These are phyloP conservation scores for Solanum megistacrolobum DNA, from an alignment of 257 asterid species.

Conservation along the genomic window DNA sequence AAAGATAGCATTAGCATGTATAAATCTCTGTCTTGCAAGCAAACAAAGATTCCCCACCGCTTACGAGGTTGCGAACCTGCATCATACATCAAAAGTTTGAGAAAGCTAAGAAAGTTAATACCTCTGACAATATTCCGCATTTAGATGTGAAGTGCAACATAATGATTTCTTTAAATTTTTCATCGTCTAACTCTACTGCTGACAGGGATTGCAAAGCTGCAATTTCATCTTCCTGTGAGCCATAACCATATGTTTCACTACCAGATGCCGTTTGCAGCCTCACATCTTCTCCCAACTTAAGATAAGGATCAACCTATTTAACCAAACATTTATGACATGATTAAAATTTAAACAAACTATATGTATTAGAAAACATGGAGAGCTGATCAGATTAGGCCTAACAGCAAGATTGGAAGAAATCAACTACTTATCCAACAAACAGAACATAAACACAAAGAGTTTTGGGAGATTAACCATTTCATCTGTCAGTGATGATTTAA, in stretches of 20 bases:
- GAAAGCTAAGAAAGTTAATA: slow-evolving; percentile 2
- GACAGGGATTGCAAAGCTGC: slow-evolving; percentile 31
- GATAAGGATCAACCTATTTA: slow-evolving; percentile 31
- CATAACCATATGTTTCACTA: slow-evolving; percentile 18
- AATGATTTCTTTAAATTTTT: slow-evolving; percentile 24
- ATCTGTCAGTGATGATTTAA: slow-evolving; percentile 31
- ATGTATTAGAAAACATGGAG: neutral
- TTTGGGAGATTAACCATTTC: slow-evolving; percentile 23
- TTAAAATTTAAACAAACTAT: neutral
- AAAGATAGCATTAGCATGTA: neutral
- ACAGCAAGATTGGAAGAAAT: neutral
- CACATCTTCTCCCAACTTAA: slow-evolving; percentile 27
- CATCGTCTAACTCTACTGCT: slow-evolving; percentile 16
- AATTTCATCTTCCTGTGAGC: slow-evolving; percentile 32
- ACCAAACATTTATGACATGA: neutral
- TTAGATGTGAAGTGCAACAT: slow-evolving; percentile 25
- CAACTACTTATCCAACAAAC: neutral
- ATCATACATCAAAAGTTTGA: neutral
- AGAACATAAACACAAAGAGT: neutral
- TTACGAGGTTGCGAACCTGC: neutral
- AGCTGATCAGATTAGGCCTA: neutral
- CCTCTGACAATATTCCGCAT: slow-evolving; percentile 25
- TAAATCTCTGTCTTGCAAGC: neutral
- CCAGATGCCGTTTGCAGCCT: slow-evolving; percentile 20
- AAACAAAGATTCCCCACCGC: neutral